Conservation (phyloP, 2,329 filamentous ascomycete species). For the Penicillium sclerotiorum region DNA sequence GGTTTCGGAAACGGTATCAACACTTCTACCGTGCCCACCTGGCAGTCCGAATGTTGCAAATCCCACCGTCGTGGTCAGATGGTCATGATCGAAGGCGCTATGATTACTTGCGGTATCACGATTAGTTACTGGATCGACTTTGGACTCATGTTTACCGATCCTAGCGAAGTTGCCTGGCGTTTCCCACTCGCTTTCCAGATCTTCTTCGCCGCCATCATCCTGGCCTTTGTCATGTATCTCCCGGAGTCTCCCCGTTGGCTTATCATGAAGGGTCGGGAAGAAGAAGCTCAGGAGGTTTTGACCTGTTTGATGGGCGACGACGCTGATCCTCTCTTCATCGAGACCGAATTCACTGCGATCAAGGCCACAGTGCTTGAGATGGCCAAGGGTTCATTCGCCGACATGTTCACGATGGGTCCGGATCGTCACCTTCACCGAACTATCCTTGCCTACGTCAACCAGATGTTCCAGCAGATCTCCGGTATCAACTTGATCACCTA, state of each 20-base stretch:
- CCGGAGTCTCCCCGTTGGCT: slow-evolving; percentile 64
- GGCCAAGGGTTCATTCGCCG: slow-evolving; percentile 55
- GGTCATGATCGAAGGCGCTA: slow-evolving; percentile 56
- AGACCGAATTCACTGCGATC: slow-evolving; percentile 54
- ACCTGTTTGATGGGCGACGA: slow-evolving; percentile 51
- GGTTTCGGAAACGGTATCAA: slow-evolving; percentile 55
- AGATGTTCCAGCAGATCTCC: slow-evolving; percentile 53
- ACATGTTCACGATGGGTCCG: slow-evolving; percentile 60
- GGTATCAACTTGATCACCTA: slow-evolving; percentile 46
- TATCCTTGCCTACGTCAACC: slow-evolving; percentile 56
- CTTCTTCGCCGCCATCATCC: slow-evolving; percentile 56
- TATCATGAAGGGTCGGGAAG: slow-evolving; percentile 57
- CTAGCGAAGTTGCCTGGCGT: slow-evolving; percentile 54
- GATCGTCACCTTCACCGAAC: slow-evolving; percentile 58
- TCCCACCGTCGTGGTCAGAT: slow-evolving; percentile 54
- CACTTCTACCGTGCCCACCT: slow-evolving; percentile 52
- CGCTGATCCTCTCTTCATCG: slow-evolving; percentile 48
- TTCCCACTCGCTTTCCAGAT: slow-evolving; percentile 63
- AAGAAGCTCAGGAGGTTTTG: slow-evolving; percentile 54
- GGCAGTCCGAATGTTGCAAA: slow-evolving; percentile 54
- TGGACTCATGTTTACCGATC: slow-evolving; percentile 56
- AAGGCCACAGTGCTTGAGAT: slow-evolving; percentile 57
- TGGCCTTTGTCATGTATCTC: slow-evolving; percentile 51
- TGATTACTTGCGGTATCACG: slow-evolving; percentile 56
- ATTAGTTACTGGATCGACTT: slow-evolving; percentile 57